Base-by-base conservation (phyloP, 441 rosid genomes). In the Populus hybrid region DNA sequence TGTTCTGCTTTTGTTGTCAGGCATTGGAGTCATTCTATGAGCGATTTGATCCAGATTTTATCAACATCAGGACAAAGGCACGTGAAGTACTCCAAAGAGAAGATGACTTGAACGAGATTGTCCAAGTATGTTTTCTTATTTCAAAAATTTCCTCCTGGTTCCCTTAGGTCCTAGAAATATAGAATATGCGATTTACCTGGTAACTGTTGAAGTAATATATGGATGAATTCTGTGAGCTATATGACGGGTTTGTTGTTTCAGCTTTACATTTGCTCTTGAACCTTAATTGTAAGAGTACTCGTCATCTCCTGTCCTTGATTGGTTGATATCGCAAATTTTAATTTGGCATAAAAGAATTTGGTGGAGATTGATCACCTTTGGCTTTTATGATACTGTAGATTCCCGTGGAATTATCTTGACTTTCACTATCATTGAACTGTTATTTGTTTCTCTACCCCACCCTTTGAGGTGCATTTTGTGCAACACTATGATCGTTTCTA, bases 11-110 rank as follows among this genome's bases (percentile, higher is more conserved):
- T 20, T 69, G 18, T 80, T 81, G 35, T 18, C 86, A 97, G 99
- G 99, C 99, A 40, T 84, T 94, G 88, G 99, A 93, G 86, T 80
- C 97, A 64, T 97, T 97, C 90, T 97, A 97, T 79, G 99, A 97
- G 81, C 91, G 92, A 84, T 97, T 93, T 78, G 99, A 97, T 84
- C 93, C 97, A 12, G 98, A 97, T 84, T 97, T 97, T 85, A 97
- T 94, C 82, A 93, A 80, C 94, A 97, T 97, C 83, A 92, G 98
- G 90, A 94, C 97, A 53, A 94, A 90, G 89, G 98, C 99, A 79
- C 84, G 98, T 73, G 99, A 97, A 86, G 95, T 97, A 84, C 92
- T 97, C 81, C 98, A 97, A 84, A 94, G 99, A 86, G 99, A 97
- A 86, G 99, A 93, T 82, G 99, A 97, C 86, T 84, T 97, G 78